Base-by-base conservation (phyloP, 2,329 filamentous ascomycete species). In the Fonsecaea erecta region DNA sequence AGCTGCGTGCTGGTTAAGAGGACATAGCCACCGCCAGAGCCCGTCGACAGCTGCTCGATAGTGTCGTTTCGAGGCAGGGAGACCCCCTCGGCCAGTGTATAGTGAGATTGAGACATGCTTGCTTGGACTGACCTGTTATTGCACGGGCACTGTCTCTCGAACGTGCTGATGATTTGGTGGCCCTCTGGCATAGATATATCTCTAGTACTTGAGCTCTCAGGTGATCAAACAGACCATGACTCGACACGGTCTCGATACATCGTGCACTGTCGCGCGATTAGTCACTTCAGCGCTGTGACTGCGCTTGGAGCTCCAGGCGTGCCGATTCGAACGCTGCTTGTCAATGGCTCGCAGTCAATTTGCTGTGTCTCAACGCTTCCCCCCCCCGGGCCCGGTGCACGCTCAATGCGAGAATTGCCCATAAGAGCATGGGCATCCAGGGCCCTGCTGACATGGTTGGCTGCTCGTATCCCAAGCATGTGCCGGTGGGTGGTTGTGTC, bases 1-100 rank as follows among this genome's bases (percentile, higher is more conserved):
- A 88, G 72, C 58, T 86, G 84, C 21, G 84, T 86, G 70, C 87
- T 85, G 63, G 84, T 80, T 0, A 88, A 76, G 1, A 83, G 75
- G 1, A 78, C 76, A 11, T 84, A 74, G 4, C 81, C 80, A 28
- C 75, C 75, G 18, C 63, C 60, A 0, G 51, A 53, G 12, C 59
- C 66, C 8, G 64, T 68, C 30, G 43, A 48, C 18, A 66, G n/a
- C n/a, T 60, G 59, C 9, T 66, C 59, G 34, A 62, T 30, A 2
- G 56, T 61, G 26, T 63, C 63, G 43, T 62, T 63, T 26, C 63
- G 40, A 37, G 63, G 52, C 26, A 52, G 37, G 4, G 63, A 59
- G 18, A 59, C 34, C 1, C 65, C 65, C 28, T 65, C 59, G 12
- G 58, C 65, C 21, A 68, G 65, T 26, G 65, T 68, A 28, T 68